These are phyloP conservation scores for Melampsora americana DNA, from an alignment of 1,284 basidiomycete genomes.

Conservation along the genomic window DNA sequence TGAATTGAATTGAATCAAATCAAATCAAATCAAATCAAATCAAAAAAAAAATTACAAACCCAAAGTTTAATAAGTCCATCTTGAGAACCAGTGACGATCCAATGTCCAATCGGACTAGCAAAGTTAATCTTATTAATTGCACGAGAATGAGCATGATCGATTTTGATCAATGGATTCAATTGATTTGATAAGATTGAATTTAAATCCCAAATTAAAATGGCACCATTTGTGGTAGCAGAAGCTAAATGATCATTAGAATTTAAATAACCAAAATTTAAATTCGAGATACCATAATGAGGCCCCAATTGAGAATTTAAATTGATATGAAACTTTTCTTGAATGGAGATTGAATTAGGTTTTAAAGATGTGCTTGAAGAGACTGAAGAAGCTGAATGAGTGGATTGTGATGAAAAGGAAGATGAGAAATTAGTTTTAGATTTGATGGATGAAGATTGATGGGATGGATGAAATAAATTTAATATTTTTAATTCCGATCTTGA, in stretches of 20 bases:
- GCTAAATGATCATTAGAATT: slow-evolving; percentile 17
- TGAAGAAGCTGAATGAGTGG: background rate
- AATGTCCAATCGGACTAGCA: slow-evolving; percentile 38
- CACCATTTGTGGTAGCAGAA: slow-evolving; percentile 29
- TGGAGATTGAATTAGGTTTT: slow-evolving; percentile 10
- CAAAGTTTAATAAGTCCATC: slow-evolving; percentile 36
- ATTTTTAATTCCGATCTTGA: slow-evolving; percentile 28
- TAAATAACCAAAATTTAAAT: slow-evolving; percentile 26
- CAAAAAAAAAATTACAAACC: slow-evolving; percentile 13
- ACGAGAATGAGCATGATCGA: slow-evolving; percentile 39
- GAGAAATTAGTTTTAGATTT: background rate
- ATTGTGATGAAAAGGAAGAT: slow-evolving; percentile 13
- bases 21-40: background rate
- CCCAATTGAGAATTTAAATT: slow-evolving; percentile 34
- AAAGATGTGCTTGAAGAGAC: slow-evolving; percentile 3
- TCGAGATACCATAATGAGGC: slow-evolving; percentile 28
- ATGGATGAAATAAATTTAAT: slow-evolving; percentile 18
- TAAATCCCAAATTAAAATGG: slow-evolving; percentile 32
- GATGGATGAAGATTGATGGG: background rate
- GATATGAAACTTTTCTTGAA: slow-evolving; percentile 21
- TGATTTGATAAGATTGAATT: slow-evolving; percentile 9
- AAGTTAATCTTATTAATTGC: slow-evolving; percentile 38
- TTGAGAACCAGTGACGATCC: slow-evolving; percentile 34
- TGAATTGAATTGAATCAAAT: background rate
- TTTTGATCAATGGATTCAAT: slow-evolving; percentile 9